phyloP scores from a whole-genome alignment of 352 stramenopile species.

The Peronosclerospora sorghi region DNA sequence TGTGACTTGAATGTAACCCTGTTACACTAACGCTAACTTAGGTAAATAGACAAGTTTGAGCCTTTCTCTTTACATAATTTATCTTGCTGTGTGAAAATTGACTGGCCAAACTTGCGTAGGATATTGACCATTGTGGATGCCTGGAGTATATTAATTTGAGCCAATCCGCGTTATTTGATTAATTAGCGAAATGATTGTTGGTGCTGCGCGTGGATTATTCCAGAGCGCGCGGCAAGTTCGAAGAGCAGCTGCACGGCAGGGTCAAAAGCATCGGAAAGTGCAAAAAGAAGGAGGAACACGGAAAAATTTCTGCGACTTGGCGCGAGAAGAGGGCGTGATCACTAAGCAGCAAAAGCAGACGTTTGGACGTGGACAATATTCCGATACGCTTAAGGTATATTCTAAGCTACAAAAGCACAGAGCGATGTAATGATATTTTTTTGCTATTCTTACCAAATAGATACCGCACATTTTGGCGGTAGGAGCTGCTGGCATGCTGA shows the following conservation, averaged over 20 bases:
- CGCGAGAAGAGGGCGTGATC: slow-evolving; percentile 34
- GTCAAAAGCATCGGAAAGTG: slow-evolving; percentile 6
- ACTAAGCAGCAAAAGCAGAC: slow-evolving; percentile 30
- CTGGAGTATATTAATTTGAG: too few relatives aligned
- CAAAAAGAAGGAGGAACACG: slow-evolving; percentile 2
- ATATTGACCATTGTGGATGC: too few relatives aligned
- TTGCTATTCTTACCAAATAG: slow-evolving; percentile 15
- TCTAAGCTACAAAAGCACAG: neutral
- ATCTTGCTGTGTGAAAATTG: too few relatives aligned
- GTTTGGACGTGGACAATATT: slow-evolving; percentile 33
- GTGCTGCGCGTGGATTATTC: slow-evolving; percentile 32
- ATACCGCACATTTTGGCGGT: slow-evolving; percentile 32
- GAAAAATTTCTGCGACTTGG: slow-evolving; percentile 13
- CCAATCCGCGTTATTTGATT: too few relatives aligned
- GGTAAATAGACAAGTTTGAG: too few relatives aligned
- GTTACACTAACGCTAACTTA: too few relatives aligned
- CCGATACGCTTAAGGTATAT: slow-evolving; percentile 20
- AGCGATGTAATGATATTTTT: neutral
- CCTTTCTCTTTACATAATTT: too few relatives aligned
- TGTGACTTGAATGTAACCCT: too few relatives aligned
- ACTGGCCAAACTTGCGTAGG: too few relatives aligned
- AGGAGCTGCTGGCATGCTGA: slow-evolving; percentile 18
- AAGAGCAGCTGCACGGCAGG: slow-evolving; percentile 19
- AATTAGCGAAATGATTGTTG: slow-evolving; percentile 60
- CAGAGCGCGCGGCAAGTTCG: slow-evolving; percentile 41